phyloP scores from a whole-genome alignment of 2,329 filamentous ascomycete species.

The Fusarium haematococcum region DNA sequence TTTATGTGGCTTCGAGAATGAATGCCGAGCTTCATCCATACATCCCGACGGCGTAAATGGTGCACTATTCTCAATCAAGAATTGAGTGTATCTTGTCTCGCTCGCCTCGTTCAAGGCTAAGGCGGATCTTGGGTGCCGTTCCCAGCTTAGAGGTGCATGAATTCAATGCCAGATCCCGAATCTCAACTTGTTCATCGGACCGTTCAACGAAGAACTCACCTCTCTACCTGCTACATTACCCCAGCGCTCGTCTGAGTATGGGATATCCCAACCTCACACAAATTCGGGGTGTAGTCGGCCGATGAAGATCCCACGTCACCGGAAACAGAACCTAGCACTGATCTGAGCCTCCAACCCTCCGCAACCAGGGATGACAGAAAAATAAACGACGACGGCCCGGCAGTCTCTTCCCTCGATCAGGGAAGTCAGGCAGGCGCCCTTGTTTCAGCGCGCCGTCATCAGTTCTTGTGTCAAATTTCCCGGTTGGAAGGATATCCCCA shows the following conservation, averaged over 20 bases:
- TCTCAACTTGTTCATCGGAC: neutral
- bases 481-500: neutral
- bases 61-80: neutral
- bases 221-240: neutral
- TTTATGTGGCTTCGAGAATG: constrained; percentile 10
- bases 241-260: neutral
- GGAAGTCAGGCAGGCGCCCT: constrained; percentile 14
- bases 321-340: neutral
- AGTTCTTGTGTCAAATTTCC: constrained; percentile 27
- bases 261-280: neutral
- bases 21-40: constrained; percentile 12
- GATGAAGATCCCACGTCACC: neutral
- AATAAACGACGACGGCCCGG: neutral
- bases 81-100: neutral
- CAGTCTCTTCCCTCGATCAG: constrained; percentile 2
- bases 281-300: neutral
- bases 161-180: neutral
- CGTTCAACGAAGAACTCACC: neutral
- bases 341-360: neutral
- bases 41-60: neutral
- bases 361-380: neutral
- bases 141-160: neutral
- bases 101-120: neutral
- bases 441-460: constrained; percentile 34
- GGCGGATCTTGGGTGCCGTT: constrained; percentile 1